Evolutionary conservation across 2,329 filamentous ascomycete genomes (phyloP).

Genomic region (Passalora sequoiae): DNA sequence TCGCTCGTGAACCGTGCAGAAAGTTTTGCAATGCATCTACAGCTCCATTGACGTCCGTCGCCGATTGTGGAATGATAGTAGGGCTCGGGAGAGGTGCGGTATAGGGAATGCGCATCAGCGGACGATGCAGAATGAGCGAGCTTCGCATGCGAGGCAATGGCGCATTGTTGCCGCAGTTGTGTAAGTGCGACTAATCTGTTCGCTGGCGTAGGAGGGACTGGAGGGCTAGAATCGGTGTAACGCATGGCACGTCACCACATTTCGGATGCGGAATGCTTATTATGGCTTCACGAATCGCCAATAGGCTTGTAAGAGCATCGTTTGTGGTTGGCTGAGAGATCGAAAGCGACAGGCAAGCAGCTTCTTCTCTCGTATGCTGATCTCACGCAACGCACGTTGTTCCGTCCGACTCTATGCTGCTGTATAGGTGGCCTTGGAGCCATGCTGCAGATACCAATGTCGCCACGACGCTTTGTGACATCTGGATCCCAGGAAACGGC

Average conservation of each 20-base stretch:
- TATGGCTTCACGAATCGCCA: no score
- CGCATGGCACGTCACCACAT: no score
- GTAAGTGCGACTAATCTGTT: no score
- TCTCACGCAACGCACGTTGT: background rate
- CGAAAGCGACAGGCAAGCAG: no score
- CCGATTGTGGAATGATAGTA: constrained; percentile 66
- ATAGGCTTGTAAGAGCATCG: no score
- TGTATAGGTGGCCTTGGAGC: background rate
- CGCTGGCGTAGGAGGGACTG: no score
- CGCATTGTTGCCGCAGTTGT: background rate
- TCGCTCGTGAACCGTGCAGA: constrained; percentile 53
- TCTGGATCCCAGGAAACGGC: no score
- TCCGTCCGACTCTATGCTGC: background rate
- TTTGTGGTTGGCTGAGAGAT: no score
- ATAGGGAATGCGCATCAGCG: constrained; percentile 81
- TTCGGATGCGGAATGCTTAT: no score
- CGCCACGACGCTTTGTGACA: no score
- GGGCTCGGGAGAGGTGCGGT: constrained; percentile 75
- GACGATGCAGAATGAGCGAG: constrained; percentile 7
- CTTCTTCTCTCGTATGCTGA: background rate
- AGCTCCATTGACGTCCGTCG: constrained; percentile 65
- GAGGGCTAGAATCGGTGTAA: no score
- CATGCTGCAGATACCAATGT: background rate
- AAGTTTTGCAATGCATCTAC: constrained; percentile 73
- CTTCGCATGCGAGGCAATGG: background rate